These are phyloP conservation scores for Cryptococcus jaspeensis DNA, from an alignment of 1,284 basidiomycete genomes.

Conservation along the genomic window DNA sequence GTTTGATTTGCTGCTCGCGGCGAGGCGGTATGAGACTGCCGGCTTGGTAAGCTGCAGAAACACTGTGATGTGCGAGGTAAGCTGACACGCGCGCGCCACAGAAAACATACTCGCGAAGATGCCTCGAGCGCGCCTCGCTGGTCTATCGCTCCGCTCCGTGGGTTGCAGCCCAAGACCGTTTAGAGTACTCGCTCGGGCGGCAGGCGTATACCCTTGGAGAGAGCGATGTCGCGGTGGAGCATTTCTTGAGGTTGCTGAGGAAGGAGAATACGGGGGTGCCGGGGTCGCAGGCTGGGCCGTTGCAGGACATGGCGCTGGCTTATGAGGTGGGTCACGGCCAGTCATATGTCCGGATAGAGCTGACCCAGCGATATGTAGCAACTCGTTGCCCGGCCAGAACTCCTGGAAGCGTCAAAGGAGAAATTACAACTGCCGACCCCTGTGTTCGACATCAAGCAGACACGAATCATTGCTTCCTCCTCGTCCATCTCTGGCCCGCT, in stretches of 20 bases:
- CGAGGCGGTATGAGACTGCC: conserved; percentile 56
- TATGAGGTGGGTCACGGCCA: conserved; percentile 43
- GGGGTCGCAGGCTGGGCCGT: conserved; percentile 47
- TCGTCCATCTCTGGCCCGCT: conserved; percentile 14
- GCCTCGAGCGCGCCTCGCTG: conserved; percentile 48
- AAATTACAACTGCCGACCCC: conserved; percentile 40
- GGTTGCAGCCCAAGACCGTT: conserved; percentile 52
- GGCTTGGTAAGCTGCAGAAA: conserved; percentile 52
- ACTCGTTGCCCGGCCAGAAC: conserved; percentile 35
- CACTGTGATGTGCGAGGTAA: no score
- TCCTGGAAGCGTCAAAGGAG: conserved; percentile 25
- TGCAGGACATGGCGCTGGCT: conserved; percentile 55
- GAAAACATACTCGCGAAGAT: conserved; percentile 53
- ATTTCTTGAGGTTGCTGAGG: conserved; percentile 52
- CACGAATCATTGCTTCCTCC: conserved; percentile 28
- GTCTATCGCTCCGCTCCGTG: conserved; percentile 50
- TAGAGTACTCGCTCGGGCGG: conserved; percentile 55
- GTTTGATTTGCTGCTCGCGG: conserved; percentile 55
- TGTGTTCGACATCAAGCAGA: conserved; percentile 38
- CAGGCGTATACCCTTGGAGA: conserved; percentile 57
- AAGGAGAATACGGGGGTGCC: conserved; percentile 36
- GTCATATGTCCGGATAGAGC: not conserved
- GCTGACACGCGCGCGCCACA: conserved; percentile 10
- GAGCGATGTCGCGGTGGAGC: conserved; percentile 51
- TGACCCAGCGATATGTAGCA: conserved; percentile 28